These are phyloP conservation scores for Dittrichia graveolens DNA, from an alignment of 129 eudicot genomes.

Conservation along the genomic window DNA sequence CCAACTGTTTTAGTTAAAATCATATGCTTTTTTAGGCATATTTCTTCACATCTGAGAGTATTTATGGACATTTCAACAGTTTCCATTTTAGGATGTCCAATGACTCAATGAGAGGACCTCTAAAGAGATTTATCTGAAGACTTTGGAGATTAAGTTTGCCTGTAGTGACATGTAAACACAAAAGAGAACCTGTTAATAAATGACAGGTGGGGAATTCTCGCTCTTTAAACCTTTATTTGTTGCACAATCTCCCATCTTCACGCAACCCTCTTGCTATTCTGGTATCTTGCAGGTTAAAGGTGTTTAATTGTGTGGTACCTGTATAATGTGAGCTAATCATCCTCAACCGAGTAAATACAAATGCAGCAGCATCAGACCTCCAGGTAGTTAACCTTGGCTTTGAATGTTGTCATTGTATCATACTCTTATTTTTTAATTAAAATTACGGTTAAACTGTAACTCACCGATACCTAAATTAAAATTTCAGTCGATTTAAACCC, in stretches of 20 bases:
- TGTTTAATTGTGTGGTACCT: background rate
- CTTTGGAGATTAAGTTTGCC: background rate
- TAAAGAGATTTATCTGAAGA: background rate
- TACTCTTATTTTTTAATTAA: background rate
- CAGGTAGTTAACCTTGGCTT: slow-evolving; percentile 14
- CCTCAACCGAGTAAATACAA: slow-evolving; percentile 1
- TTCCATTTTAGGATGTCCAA: background rate
- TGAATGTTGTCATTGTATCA: background rate
- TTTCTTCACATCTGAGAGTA: background rate
- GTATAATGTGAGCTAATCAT: background rate
- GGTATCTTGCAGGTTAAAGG: slow-evolving; percentile 17
- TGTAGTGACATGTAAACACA: slow-evolving; percentile 2
- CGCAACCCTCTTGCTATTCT: slow-evolving; percentile 1
- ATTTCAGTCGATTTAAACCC: background rate
- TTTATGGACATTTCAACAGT: background rate
- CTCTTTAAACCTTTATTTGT: background rate
- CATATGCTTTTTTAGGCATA: slow-evolving; percentile 3
- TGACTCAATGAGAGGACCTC: background rate
- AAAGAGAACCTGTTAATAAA: slow-evolving; percentile 12
- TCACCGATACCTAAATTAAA: slow-evolving; percentile 6
- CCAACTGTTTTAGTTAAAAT: background rate
- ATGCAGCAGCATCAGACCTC: background rate
- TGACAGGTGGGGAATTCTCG: background rate
- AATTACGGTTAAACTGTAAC: background rate
- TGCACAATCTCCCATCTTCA: slow-evolving; percentile 6